Base-by-base conservation (phyloP, 192 early-diverging fungal genomes). In the Dimargaris xerosporica region DNA sequence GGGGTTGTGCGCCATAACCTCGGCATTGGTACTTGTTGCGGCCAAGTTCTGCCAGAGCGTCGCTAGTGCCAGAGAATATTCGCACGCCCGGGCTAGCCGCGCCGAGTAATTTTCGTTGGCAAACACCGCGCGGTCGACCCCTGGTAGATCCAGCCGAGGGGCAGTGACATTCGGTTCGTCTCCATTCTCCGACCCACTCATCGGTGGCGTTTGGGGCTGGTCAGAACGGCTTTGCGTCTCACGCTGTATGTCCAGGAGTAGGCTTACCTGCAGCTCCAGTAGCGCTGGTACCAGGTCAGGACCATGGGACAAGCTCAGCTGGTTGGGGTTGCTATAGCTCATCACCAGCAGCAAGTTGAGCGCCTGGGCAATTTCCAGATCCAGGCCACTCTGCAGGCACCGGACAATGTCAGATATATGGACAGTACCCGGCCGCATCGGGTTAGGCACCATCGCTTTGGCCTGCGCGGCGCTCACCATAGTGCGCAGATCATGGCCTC, bases 41-140 rank as follows among this genome's bases (percentile, higher is more conserved):
- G 54, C 28, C 54, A 55, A 29, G 10, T 55, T 55, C 54, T 55
- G 54, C 54, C 54, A 55, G 28, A 55, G 17, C 16, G 29, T 55
- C 17, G 23, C 54, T 26, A 55, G 29, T 15, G 54, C 54, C 23
- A 55, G 16, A 1, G 54, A 55, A 23, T 55, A 55, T 29, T 55
- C 54, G 29, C 54, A 55, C 3, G 54, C 54, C 23, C n/a, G 54
- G 16, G 29, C 54, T 15, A 55, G 54, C 29, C 23, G 54, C 16
- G 54, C 54, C 3, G n/a, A 25, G 54, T 55, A 55, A 29, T 55
- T 55, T 55, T 55, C 54, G 23, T 21, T 28, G 15, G 17, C 54
- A 26, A 55, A 55, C n/a, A 55, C 29, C n/a, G n/a, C n/a, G n/a
- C n/a, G n/a, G n/a, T n/a, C n/a, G n/a, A n/a, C n/a, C n/a, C n/a